Base-by-base conservation (phyloP, 2,329 filamentous ascomycete species). In the Aureobasidium sp. region DNA sequence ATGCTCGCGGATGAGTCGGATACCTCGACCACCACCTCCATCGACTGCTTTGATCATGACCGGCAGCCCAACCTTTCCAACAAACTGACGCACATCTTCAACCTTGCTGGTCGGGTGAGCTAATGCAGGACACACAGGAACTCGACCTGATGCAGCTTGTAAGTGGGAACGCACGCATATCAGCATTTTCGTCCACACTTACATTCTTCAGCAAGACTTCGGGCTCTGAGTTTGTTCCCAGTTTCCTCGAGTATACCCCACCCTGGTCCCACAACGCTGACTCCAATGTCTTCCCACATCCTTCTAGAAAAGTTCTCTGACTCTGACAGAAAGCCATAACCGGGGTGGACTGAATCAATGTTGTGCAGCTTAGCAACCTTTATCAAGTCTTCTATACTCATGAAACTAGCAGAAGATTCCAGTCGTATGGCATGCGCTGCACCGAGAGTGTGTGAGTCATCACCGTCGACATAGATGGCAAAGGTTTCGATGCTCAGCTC, bases 21-120 rank as follows among this genome's bases (percentile, higher is more conserved):
- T 83, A 0, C 80, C 81, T 14, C 79, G 66, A 0, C 81, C 81
- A 2, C 80, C 80, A 12, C 80, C 81, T 1, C 80, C 80, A 62
- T 83, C 80, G 3, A 83, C 77, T n/a, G 80, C 80, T 60, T 84
- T 84, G 39, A 84, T 68, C 76, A 83, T 81, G 38, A 82, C 69
- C 0, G 79, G 79, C 39, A 75, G 76, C 1, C 77, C 76, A 12
- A 72, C 68, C 19, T 66, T 42, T 2, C 62, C 75, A 65, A 87
- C 90, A 60, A 90, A 90, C 0, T 51, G 38, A 3, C 65, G 62
- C 4, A 79, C 71, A 4, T 73, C 68, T 22, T 70, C 65, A 1
- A 74, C 58, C 14, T 63, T 64, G 7, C 64, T 67, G 0, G 76
- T 78, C 0, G 77, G 69, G 0, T 61, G 65, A 4, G 62, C 64